Conservation (phyloP, 495 filamentous ascomycete genomes). For the Glonium stellatum region DNA sequence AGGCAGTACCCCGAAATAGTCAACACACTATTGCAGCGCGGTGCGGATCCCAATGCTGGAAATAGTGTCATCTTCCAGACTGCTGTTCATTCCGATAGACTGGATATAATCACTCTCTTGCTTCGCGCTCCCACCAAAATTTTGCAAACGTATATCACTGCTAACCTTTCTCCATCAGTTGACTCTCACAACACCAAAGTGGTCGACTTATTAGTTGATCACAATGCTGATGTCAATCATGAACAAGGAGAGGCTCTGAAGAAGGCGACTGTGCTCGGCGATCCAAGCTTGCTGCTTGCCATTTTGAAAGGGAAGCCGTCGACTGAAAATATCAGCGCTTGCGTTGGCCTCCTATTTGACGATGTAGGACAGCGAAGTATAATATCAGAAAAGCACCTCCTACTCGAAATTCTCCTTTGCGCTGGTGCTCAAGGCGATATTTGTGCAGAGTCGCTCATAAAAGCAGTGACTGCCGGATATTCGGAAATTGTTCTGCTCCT, state of each 20-base stretch:
- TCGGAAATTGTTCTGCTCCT: not conserved
- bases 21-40: not conserved
- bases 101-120: not conserved
- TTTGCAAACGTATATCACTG: not conserved
- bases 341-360: not conserved
- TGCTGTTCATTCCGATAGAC: not conserved
- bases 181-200: not conserved
- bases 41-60: not conserved
- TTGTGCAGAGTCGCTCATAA: not conserved
- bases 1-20: not conserved
- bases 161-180: not conserved
- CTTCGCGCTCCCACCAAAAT: not conserved
- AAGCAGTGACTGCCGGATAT: not conserved
- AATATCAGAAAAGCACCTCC: not conserved
- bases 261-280: not conserved
- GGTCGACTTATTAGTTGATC: not conserved
- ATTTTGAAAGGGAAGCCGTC: not conserved
- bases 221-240: not conserved
- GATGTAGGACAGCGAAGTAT: not conserved
- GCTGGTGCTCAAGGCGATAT: not conserved
- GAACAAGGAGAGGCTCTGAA: not conserved
- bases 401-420: not conserved
- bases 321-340: not conserved
- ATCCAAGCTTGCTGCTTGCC: not conserved
- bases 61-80: not conserved